These are phyloP conservation scores for Pichia occidentalis DNA, from an alignment of 805 yeast species.

Conservation along the genomic window DNA sequence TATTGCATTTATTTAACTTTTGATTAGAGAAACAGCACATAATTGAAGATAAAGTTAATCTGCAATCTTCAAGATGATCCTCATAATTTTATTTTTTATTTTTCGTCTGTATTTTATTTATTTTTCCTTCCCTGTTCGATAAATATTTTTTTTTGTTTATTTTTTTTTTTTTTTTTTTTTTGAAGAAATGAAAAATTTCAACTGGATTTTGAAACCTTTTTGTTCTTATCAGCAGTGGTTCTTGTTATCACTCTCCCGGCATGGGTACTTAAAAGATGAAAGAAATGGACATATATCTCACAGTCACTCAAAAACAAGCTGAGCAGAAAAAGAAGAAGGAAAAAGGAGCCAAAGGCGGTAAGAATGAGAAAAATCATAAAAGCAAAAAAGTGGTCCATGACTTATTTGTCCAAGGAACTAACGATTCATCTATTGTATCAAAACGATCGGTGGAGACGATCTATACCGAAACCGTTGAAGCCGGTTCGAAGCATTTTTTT, in stretches of 20 bases:
- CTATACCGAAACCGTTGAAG: constrained; percentile 32
- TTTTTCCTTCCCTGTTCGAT: no score
- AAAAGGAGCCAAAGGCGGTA: constrained; percentile 29
- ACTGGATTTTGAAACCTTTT: no score
- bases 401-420: constrained; percentile 74
- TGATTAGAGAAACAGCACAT: no score
- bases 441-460: constrained; percentile 72
- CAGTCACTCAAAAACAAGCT: constrained; percentile 9
- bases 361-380: constrained; percentile 10
- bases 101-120: no score
- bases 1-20: no score
- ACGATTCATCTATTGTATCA: constrained; percentile 76
- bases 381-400: constrained; percentile 49
- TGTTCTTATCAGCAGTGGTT: no score
- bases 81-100: no score
- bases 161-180: no score
- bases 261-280: not conserved
- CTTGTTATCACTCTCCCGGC: not conserved
- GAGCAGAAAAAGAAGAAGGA: constrained; percentile 22
- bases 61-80: no score
- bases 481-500: constrained; percentile 38
- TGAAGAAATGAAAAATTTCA: not conserved
- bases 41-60: no score
- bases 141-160: no score
- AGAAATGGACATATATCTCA: constrained; percentile 1